Conservation (phyloP, 176 grass and related monocot species). For the Zea luxurians region DNA sequence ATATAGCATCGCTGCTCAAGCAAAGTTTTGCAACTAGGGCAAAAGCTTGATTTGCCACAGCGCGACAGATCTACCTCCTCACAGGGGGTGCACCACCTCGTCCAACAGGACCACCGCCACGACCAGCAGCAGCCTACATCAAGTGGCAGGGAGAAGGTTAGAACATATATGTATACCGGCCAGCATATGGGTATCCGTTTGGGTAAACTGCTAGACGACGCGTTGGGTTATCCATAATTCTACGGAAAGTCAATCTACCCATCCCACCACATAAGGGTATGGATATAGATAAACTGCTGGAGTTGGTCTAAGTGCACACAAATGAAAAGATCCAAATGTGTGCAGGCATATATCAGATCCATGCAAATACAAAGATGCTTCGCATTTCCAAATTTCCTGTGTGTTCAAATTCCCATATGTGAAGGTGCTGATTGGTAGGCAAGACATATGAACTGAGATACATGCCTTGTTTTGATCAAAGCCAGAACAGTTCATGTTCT, state of each 20-base stretch:
- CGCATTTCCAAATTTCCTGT: not conserved
- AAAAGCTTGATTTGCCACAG: not conserved
- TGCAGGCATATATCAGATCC: not conserved
- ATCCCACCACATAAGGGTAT: too few relatives aligned
- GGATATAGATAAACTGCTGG: too few relatives aligned
- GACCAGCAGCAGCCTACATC: slow-evolving; percentile 44
- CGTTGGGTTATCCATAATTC: too few relatives aligned
- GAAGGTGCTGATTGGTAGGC: not conserved
- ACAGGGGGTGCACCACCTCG: slow-evolving; percentile 38
- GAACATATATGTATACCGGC: not conserved
- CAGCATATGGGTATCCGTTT: too few relatives aligned
- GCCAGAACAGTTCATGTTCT: not conserved
- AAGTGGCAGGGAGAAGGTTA: slow-evolving; percentile 16
- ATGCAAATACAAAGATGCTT: not conserved
- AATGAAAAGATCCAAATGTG: not conserved
- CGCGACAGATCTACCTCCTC: slow-evolving; percentile 38
- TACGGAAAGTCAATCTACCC: too few relatives aligned
- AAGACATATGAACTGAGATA: not conserved
- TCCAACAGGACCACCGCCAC: slow-evolving; percentile 50
- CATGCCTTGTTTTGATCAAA: not conserved
- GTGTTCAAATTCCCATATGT: not conserved
- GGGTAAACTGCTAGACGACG: too few relatives aligned
- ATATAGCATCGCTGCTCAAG: not conserved
- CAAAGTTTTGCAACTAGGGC: not conserved
- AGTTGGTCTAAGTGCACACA: not conserved